phyloP scores from a whole-genome alignment of 441 rosid species.

The Codiaeum variegatum region DNA sequence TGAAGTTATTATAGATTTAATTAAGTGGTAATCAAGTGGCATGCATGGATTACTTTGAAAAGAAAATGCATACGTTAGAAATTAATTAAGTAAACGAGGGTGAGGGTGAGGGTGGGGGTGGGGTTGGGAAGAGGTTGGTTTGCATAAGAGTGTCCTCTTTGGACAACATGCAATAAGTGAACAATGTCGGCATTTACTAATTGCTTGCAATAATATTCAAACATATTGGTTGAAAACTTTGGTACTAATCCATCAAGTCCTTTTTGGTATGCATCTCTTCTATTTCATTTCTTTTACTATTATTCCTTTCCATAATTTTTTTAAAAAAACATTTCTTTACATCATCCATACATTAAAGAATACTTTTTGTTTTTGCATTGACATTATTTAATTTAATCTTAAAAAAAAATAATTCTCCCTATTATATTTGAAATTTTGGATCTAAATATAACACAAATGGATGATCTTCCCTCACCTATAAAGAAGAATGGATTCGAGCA shows the following conservation, averaged over 20 bases:
- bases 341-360: background rate
- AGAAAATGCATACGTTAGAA: background rate
- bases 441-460: no score
- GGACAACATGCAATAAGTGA: conserved; percentile 27
- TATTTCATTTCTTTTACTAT: background rate
- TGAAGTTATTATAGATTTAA: background rate
- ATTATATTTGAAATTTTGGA: no score
- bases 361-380: no score
- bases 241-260: background rate
- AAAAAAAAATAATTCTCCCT: no score
- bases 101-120: background rate
- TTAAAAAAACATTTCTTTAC: no score
- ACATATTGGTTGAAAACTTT: background rate
- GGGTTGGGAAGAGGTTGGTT: background rate
- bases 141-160: conserved; percentile 24
- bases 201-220: background rate
- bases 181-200: conserved; percentile 31
- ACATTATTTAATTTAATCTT: no score
- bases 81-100: background rate
- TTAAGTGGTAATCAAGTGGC: conserved; percentile 1
- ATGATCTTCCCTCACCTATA: no score
- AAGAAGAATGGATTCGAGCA: no score
- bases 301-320: no score
- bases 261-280: background rate
- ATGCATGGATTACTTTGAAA: background rate